Base-by-base conservation (phyloP, 306 rosid genomes). In the Heteromeles arbutifolia region DNA sequence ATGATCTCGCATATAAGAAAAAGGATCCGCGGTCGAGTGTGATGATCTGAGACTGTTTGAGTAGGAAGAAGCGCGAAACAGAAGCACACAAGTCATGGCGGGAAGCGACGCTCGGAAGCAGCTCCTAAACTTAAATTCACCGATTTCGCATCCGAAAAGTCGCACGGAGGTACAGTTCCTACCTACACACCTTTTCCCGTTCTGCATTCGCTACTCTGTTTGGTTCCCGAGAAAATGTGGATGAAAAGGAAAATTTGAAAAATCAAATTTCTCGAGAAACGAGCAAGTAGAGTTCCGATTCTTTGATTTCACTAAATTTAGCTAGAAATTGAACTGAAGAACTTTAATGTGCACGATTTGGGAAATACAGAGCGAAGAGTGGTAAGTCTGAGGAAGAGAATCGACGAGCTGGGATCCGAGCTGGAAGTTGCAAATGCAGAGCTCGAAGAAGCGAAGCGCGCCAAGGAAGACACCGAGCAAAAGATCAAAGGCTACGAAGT, bases 401-500 rank as follows among this genome's bases (percentile, higher is more conserved):
- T 88, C 52, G 96, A 85, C 62, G 92, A 87, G 76, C 90, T 90
- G 8, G 76, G 26, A 45, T 85, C 86, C 18, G 91, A 88, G 73
- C 58, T 89, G 4, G 86, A 83, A 77, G 72, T 25, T 7, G 70
- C 77, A 25, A 83, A 82, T 85, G 79, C 74, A 13, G 91, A 90
- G 80, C 90, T 89, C 22, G 93, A 89, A 81, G 87, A 83, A 61
- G 87, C 86, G 41, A 95, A 95, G 81, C 85, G 90, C 58, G 41
- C 63, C 77, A 92, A 84, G 81, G 98, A 90, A 80, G 75, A 75
- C 5, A 73, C 58, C 5, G 97, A 95, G 79, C 99, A 95, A 77
- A 97, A 92, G 74, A 82, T 90, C 34, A 87, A 82, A 80, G 97
- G 97, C 70, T 88, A 80, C 79, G 97, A 92, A 82, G 91, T 92